Percentiles rank a stretch among this genome's conserved stretches.
phyloP scores from a whole-genome alignment of 768 basidiomycete species.

The button mushroom (Agaricus bisporus) region DNA sequence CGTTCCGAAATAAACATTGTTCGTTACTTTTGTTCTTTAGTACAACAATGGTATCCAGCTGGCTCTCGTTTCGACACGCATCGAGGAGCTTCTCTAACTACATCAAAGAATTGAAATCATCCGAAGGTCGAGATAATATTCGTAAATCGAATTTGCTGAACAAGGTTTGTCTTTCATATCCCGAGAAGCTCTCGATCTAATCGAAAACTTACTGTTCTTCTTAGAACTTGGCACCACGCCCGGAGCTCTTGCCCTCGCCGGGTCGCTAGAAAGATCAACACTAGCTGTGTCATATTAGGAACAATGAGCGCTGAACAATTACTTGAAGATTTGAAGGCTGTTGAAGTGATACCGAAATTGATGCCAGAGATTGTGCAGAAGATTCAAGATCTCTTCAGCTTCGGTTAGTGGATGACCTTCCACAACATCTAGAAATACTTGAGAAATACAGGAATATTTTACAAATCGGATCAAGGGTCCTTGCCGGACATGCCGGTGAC shows the following conservation, averaged over 20 bases:
- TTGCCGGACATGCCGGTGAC: too few relatives aligned
- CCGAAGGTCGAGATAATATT: constrained; percentile 63
- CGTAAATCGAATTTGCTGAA: constrained; percentile 69
- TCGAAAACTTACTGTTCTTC: too few relatives aligned
- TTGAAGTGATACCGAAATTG: constrained; percentile 68
- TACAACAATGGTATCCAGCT: constrained; percentile 69
- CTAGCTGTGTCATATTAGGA: constrained; percentile 61
- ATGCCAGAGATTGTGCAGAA: constrained; percentile 57
- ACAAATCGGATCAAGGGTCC: too few relatives aligned
- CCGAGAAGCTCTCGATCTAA: too few relatives aligned
- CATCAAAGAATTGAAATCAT: constrained; percentile 44
- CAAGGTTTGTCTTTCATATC: constrained; percentile 25
- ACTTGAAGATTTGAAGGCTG: constrained; percentile 60
- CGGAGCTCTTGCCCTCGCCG: constrained; percentile 69
- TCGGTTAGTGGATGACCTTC: too few relatives aligned
- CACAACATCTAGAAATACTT: too few relatives aligned
- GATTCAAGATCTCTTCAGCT: constrained; percentile 53
- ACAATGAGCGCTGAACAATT: constrained; percentile 60
- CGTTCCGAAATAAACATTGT: background rate
- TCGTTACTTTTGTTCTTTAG: constrained; percentile 18
- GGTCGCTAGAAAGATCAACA: constrained; percentile 62
- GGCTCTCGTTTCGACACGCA: constrained; percentile 67
- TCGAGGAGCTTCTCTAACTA: constrained; percentile 45
- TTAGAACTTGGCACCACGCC: constrained; percentile 52
- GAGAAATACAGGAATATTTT: too few relatives aligned